These are phyloP conservation scores for Pythium insidiosum DNA, from an alignment of 352 stramenopile genomes.

Conservation along the genomic window DNA sequence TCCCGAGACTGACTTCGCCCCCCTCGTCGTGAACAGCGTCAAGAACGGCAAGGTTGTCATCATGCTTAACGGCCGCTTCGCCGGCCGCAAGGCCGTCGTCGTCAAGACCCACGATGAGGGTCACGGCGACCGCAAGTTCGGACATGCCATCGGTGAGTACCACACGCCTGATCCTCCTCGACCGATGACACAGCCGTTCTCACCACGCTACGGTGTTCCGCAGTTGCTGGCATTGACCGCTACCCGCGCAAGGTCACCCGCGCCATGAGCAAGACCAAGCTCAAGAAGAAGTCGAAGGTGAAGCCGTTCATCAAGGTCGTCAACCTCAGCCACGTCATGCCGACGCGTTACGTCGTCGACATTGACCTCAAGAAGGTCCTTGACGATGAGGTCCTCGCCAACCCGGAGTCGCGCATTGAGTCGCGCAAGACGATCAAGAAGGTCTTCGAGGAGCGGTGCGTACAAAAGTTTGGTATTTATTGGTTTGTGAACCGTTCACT, in stretches of 20 bases:
- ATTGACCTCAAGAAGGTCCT: constrained; percentile 99
- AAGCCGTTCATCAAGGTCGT: constrained; percentile 99
- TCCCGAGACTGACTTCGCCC: no score
- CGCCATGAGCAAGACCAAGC: constrained; percentile 95
- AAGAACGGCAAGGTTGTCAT: constrained; percentile 99
- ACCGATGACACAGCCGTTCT: neutral
- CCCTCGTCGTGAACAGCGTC: constrained; percentile 47
- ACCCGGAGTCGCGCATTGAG: constrained; percentile 81
- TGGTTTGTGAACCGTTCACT: no score
- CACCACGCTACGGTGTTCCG: neutral
- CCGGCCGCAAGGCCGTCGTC: constrained; percentile 98
- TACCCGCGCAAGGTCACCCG: constrained; percentile 97
- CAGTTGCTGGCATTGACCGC: constrained; percentile 93
- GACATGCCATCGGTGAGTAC: constrained; percentile 89
- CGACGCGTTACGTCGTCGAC: constrained; percentile 98
- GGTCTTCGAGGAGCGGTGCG: constrained; percentile 97
- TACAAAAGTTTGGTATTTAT: no score
- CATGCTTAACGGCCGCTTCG: constrained; percentile 97
- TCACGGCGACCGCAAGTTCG: constrained; percentile 94
- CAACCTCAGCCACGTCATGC: constrained; percentile 99
- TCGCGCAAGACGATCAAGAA: constrained; percentile 99
- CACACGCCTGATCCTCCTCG: neutral
- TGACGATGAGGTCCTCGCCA: constrained; percentile 82
- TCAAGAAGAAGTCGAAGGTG: constrained; percentile 96
- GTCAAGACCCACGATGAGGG: constrained; percentile 98